Base-by-base conservation (phyloP, 2,329 filamentous ascomycete species). In the Fusarium sulawesiense region DNA sequence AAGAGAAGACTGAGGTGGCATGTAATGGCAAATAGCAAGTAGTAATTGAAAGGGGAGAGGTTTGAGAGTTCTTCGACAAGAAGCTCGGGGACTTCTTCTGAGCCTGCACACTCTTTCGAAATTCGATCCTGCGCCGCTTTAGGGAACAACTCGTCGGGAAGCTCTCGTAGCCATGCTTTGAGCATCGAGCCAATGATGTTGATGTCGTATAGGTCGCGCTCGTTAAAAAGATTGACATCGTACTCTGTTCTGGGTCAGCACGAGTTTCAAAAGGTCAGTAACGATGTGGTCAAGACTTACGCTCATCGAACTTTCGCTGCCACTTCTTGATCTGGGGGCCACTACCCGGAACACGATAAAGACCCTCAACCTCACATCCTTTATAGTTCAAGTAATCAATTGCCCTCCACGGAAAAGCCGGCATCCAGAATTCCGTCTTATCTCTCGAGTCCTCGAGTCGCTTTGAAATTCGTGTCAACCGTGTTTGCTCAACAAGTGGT, bases 361-460 rank as follows among this genome's bases (percentile, higher is more conserved):
- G 85, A 6, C 95, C 95, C 80, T 98, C 95, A 41, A 97, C 93
- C 76, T 98, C 94, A 73, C 92, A 96, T 41, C 93, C 93, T 77
- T 96, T 97, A 81, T 94, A 96, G 79, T 98, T 98, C 55, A 98
- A 84, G 78, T 97, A 98, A 81, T 98, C 95, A 71, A 98, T 98
- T 62, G 94, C 97, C 68, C 95, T 88, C 92, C 95, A 98, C 1
- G 95, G 94, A 62, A 98, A 91, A 9, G 94, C 93, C 14, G 95
- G 95, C 94, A 98, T 97, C 95, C 95, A 98, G 77, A 97, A 98
- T 77, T 98, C 95, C 1, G 95, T 98, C 84, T 98, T 98, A 77
- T 98, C 95, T 67, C 91, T 89, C 12, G 94, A 97, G 65, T 92
- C 89, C 76, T 97, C 93, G 45, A 98, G 83, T 30, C 92, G 89